Conservation (phyloP, 176 grass and related monocot genomes). For the Thalia dealbata region DNA sequence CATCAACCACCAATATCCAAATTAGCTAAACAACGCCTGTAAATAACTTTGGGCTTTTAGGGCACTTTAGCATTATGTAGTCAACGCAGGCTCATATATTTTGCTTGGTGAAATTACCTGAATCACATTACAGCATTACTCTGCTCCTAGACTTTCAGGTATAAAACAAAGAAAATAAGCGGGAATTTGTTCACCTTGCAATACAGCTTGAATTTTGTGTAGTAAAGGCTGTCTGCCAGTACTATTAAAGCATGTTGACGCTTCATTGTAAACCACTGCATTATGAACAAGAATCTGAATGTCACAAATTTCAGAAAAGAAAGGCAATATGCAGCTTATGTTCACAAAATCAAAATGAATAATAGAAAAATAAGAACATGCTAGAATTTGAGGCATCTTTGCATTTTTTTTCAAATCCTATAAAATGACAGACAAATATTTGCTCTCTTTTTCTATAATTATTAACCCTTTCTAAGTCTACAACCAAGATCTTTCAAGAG, state of each 20-base stretch:
- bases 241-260: constrained; percentile 87
- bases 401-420: no score
- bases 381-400: no score
- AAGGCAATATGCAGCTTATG: constrained; percentile 6
- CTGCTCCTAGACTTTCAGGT: neutral
- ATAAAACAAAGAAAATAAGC: neutral
- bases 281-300: constrained; percentile 17
- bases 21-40: neutral
- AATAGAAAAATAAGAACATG: neutral
- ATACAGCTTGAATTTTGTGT: constrained; percentile 96
- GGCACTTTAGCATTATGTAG: neutral
- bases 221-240: constrained; percentile 83
- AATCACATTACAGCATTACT: neutral
- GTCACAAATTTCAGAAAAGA: neutral
- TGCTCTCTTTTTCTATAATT: no score
- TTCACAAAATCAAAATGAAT: neutral
- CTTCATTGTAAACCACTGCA: constrained; percentile 95
- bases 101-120: neutral
- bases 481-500: no score
- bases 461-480: no score
- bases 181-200: constrained; percentile 57
- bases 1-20: neutral
- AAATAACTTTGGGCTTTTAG: neutral
- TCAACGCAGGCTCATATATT: neutral
- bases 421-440: no score